These are phyloP conservation scores for Xylaria sp. DNA, from an alignment of 2,329 filamentous ascomycete species.

Conservation along the genomic window DNA sequence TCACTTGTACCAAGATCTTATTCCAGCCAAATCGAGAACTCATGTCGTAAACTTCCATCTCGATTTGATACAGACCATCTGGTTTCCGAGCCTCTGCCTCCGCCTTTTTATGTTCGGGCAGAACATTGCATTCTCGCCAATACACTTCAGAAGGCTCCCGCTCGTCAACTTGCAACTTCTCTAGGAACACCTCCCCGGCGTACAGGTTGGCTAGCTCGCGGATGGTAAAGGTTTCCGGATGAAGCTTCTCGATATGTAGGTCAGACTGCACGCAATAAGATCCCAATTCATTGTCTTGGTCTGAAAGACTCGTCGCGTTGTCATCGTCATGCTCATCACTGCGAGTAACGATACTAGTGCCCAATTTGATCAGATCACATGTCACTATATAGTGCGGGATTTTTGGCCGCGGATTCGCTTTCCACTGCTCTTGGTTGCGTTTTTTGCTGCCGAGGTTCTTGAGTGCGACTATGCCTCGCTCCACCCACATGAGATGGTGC, in stretches of 20 bases:
- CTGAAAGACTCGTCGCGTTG: background rate
- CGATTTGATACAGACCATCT: slow-evolving; percentile 31
- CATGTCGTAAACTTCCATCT: slow-evolving; percentile 37
- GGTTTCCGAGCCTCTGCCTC: slow-evolving; percentile 3
- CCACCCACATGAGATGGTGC: slow-evolving; percentile 40
- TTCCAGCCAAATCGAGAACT: slow-evolving; percentile 38
- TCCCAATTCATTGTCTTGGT: background rate
- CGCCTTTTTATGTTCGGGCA: slow-evolving; percentile 31
- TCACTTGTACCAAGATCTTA: slow-evolving; percentile 38
- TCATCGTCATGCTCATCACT: background rate
- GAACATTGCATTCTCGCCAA: slow-evolving; percentile 38
- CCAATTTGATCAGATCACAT: slow-evolving; percentile 37
- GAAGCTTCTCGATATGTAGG: slow-evolving; percentile 30
- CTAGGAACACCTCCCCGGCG: slow-evolving; percentile 38
- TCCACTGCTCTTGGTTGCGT: slow-evolving; percentile 36
- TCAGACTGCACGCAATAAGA: background rate
- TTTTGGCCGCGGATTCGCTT: slow-evolving; percentile 22
- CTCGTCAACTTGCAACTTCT: slow-evolving; percentile 28
- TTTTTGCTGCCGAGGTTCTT: slow-evolving; percentile 13
- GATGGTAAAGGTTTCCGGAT: slow-evolving; percentile 35
- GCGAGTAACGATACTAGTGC: background rate
- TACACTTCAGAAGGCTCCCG: slow-evolving; percentile 25
- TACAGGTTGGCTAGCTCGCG: slow-evolving; percentile 39
- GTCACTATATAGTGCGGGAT: slow-evolving; percentile 41
- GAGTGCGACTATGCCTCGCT: slow-evolving; percentile 26